phyloP scores from a whole-genome alignment of 805 yeast species.

The Starmerella stigmatis region DNA sequence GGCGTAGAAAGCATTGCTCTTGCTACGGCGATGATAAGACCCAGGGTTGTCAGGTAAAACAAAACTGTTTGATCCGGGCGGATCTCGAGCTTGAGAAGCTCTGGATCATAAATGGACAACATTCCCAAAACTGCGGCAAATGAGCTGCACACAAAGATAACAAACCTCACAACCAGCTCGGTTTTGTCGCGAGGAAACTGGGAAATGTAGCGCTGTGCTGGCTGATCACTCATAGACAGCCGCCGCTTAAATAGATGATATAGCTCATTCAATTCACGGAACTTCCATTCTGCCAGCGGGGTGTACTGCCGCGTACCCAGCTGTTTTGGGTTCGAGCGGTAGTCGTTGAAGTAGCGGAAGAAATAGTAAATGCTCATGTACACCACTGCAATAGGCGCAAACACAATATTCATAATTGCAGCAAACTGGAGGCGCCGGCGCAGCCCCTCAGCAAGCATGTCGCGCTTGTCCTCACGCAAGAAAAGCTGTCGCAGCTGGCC shows the following conservation, averaged over 20 bases:
- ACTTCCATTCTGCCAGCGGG: conserved; percentile 89
- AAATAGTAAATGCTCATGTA: conserved; percentile 78
- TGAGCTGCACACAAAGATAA: conserved; percentile 75
- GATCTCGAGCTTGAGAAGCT: conserved; percentile 78
- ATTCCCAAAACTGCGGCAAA: conserved; percentile 79
- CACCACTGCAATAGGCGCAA: conserved; percentile 76
- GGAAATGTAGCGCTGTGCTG: conserved; percentile 73
- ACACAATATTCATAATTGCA: conserved; percentile 67
- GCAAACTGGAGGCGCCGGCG: conserved; percentile 75
- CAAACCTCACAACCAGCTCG: conserved; percentile 46
- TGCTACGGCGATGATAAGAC: conserved; percentile 78
- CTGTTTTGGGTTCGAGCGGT: conserved; percentile 74
- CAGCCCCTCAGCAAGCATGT: conserved; percentile 55
- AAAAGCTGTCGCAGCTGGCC: conserved; percentile 72
- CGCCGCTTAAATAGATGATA: conserved; percentile 79
- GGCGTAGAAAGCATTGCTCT: conserved; percentile 53
- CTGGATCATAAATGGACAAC: conserved; percentile 73
- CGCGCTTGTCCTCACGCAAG: conserved; percentile 59
- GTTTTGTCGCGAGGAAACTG: conserved; percentile 81
- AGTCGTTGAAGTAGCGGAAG: conserved; percentile 85
- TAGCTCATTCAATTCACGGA: conserved; percentile 87
- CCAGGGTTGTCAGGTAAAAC: conserved; percentile 79
- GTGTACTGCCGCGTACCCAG: conserved; percentile 81
- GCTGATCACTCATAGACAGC: conserved; percentile 60
- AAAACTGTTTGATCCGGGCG: conserved; percentile 70